Evolutionary conservation across 257 asterid genomes (phyloP).

Genomic region (Prunella vulgaris): DNA sequence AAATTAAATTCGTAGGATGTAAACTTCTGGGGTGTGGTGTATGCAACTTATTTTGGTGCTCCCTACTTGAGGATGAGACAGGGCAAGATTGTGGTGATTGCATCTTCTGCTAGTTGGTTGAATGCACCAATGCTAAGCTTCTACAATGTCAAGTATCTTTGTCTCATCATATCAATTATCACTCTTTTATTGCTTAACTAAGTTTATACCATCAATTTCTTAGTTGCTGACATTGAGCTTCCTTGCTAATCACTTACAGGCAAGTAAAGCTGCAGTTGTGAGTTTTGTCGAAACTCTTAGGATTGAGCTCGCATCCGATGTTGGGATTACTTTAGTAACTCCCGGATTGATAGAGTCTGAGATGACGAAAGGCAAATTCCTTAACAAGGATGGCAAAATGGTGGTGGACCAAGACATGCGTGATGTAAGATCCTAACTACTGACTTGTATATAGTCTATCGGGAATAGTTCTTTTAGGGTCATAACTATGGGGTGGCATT

Average conservation of each 20-base stretch:
- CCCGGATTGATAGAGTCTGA: conserved; percentile 76
- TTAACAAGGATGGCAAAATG: conserved; percentile 37
- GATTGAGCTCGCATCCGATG: conserved; percentile 51
- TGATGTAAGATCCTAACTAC: conserved; percentile 56
- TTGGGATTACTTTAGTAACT: conserved; percentile 53
- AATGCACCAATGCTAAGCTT: conserved; percentile 70
- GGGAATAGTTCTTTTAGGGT: too few relatives aligned
- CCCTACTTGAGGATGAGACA: conserved; percentile 53
- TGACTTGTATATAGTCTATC: too few relatives aligned
- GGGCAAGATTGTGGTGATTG: conserved; percentile 57
- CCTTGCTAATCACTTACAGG: conserved; percentile 33
- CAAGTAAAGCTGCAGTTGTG: conserved; percentile 76
- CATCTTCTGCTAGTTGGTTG: conserved; percentile 76
- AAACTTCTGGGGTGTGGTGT: conserved; percentile 77
- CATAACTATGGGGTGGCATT: too few relatives aligned
- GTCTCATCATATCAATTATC: not conserved
- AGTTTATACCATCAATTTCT: too few relatives aligned
- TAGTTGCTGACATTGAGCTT: not conserved
- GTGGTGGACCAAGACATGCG: conserved; percentile 51
- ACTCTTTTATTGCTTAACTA: too few relatives aligned
- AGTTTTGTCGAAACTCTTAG: conserved; percentile 69
- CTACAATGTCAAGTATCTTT: conserved; percentile 44
- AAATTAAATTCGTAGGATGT: conserved; percentile 39
- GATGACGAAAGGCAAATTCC: conserved; percentile 59
- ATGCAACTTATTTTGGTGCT: conserved; percentile 48